Base-by-base conservation (phyloP, 2,329 filamentous ascomycete genomes). In the Lachnellula cervina region DNA sequence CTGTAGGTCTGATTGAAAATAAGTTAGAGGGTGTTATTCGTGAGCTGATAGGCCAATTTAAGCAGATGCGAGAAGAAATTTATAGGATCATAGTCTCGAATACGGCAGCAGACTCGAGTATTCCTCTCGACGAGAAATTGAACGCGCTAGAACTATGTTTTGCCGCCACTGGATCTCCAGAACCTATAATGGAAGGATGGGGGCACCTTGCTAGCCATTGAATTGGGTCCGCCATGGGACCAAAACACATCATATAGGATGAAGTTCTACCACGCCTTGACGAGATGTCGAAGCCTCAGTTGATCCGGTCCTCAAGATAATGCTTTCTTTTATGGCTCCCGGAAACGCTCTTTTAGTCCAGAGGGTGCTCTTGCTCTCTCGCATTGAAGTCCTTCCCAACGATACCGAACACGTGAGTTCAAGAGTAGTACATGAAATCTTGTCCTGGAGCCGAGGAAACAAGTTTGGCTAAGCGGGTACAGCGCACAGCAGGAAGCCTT, bases 21-120 rank as follows among this genome's bases (percentile, higher is more conserved):
- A 48, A 45, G 16, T 21, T 58, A 17, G 50, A 55, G 5, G 34
- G 19, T 42, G 52, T 42, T 1, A 50, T 55, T 32, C 23, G 35
- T 23, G 40, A 54, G 16, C 19, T 58, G n/a, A 21, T 13, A 1
- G 54, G 49, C 16, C 14, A 54, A 25, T 60, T 60, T 21, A 53
- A 54, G 44, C 46, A 49, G 19, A 54, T 56, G 55, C 54, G 55
- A 6, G 52, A 54, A 16, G 53, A 49, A 2, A 45, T 60, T 2
- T 40, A 46, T 14, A 46, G 25, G 2, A 60, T 60, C 17, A 9
- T 16, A 11, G 38, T 19, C n/a, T 16, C 7, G 13, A 42, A 42
- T 14, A n/a, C 14, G 17, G 32, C 6, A 17, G 16, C 23, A 28
- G 5, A 11, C 9, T 17, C n/a, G 21, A 35, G 25, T 19, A n/a